Evolutionary conservation across 495 filamentous ascomycete species (phyloP), one percentile per base, ranked within the genome.

Genomic region (Viridothelium virens): DNA sequence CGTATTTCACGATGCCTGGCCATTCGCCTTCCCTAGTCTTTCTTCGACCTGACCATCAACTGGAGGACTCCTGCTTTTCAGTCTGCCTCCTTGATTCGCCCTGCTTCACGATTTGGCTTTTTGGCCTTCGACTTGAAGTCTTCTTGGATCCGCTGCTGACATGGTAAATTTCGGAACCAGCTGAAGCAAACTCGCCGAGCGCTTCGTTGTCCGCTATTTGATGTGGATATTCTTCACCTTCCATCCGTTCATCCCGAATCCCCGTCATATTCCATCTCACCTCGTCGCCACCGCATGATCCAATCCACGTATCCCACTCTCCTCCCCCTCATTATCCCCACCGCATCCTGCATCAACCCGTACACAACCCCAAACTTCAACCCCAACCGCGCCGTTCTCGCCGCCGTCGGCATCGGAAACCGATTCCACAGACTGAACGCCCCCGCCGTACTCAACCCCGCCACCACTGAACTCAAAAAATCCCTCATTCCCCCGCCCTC

Each of bases 361-460:
- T 89, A 96, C 33, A 76, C 81, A 2, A 96, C 68, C n/a, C 93
- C 91, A 56, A 88, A 81, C 65, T 87, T 82, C 61, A 96, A 76
- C 2, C 91, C 92, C 62, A 86, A 83, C 76, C 87, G 94, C 56
- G 91, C 88, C 47, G 90, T 92, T 68, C 91, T 86, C 48, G 91
- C 92, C 34, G 91, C 87, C 67, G 91, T 93, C 34, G 85, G 83
- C 38, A 92, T 77, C 63, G 91, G 89, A 69, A 96, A 91, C 38
- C 87, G 83, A 80, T 91, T 90, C 83, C 90, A 87, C 61, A 91
- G 77, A 77, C 92, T 96, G 77, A 96, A 96, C 4, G 84, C 85
- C 2, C 94, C 93, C 25, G 91, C 89, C 44, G 90, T 86, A 6
- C 88, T 87, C 74, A 96, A 75, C 50, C 89, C 91, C 38, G 95